Evolutionary conservation across 768 basidiomycete genomes (phyloP).

Genomic region (Leccinum barrowsii): DNA sequence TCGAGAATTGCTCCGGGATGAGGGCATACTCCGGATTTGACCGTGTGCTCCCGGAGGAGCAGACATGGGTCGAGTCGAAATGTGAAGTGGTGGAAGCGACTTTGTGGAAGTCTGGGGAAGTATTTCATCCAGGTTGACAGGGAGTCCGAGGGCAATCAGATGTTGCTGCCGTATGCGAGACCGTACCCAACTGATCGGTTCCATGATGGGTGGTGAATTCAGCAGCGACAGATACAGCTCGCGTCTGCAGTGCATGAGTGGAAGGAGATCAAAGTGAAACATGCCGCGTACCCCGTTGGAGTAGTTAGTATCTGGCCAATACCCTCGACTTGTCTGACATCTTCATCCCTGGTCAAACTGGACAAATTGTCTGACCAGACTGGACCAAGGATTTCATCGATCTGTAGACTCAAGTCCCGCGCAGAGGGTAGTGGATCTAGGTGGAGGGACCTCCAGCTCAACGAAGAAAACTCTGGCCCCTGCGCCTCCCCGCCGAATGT

Average conservation of each 20-base stretch:
- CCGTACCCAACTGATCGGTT: conserved; percentile 92
- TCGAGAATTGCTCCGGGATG: conserved; percentile 45
- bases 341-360: conserved; percentile 60
- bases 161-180: conserved; percentile 89
- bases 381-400: conserved; percentile 63
- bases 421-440: conserved; percentile 63
- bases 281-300: conserved; percentile 58
- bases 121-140: conserved; percentile 93
- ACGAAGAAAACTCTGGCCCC: conserved; percentile 39
- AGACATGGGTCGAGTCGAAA: conserved; percentile 78
- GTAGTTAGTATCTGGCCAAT: conserved; percentile 74
- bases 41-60: conserved; percentile 65
- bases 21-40: conserved; percentile 24
- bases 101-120: conserved; percentile 63
- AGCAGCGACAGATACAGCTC: conserved; percentile 71
- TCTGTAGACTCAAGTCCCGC: conserved; percentile 53
- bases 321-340: conserved; percentile 77
- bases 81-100: conserved; percentile 74
- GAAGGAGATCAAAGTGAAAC: conserved; percentile 19
- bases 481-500: conserved; percentile 12
- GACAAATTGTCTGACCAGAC: conserved; percentile 59
- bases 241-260: conserved; percentile 50
- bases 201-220: conserved; percentile 67
- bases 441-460: conserved; percentile 57
- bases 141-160: conserved; percentile 86